Evolutionary conservation across 306 rosid species (phyloP).

Genomic region (Senna siamea): DNA sequence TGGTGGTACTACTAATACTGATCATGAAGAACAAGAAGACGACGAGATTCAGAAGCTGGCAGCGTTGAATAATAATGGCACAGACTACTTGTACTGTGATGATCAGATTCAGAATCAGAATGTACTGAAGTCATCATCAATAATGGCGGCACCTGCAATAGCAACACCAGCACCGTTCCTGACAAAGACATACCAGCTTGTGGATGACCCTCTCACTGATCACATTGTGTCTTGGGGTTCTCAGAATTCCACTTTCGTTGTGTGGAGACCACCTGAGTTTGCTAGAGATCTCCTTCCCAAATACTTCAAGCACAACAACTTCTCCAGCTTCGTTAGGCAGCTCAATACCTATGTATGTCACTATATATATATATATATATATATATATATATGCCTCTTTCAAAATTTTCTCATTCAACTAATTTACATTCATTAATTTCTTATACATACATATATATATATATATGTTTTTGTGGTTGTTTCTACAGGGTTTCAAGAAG

Average conservation of each 20-base stretch:
- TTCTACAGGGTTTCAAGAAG: constrained; percentile 84
- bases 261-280: constrained; percentile 81
- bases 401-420: too few species aligned
- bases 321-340: constrained; percentile 87
- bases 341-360: constrained; percentile 78
- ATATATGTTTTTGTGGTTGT: too few species aligned
- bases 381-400: not conserved
- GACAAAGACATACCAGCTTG: constrained; percentile 76
- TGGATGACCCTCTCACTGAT: constrained; percentile 75
- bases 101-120: constrained; percentile 46
- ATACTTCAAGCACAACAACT: constrained; percentile 88
- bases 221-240: constrained; percentile 85
- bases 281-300: constrained; percentile 81
- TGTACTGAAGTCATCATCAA: not conserved
- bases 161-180: constrained; percentile 73
- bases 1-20: too few species aligned
- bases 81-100: constrained; percentile 39
- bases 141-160: too few species aligned
- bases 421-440: too few species aligned
- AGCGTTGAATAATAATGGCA: too few species aligned
- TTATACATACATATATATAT: too few species aligned
- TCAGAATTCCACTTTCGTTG: constrained; percentile 65
- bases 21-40: too few species aligned
- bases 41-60: too few species aligned
- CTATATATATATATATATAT: constrained; percentile 6